A percentile compares a stretch with the other conserved stretches of the same genome.
Evolutionary conservation across 192 early-diverging fungal genomes (phyloP).

Genomic region (Coemansia umbellata): DNA sequence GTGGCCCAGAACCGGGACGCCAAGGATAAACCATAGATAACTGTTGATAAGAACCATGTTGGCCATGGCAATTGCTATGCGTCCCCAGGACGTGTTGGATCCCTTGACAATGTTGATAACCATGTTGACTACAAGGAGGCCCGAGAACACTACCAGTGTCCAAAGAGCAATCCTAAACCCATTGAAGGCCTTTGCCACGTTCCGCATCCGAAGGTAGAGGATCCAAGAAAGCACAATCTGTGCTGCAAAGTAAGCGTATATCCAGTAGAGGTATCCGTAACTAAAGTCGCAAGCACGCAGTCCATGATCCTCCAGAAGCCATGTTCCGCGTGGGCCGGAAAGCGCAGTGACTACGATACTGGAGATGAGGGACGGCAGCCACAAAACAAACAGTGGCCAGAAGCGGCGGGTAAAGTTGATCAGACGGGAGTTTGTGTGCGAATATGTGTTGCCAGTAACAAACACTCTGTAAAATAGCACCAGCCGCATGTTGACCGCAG

Average conservation of each 20-base stretch:
- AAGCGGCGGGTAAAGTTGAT: conserved; percentile 30
- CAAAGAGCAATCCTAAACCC: conserved; percentile 41
- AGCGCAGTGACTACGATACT: conserved; percentile 24
- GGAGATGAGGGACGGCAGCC: conserved; percentile 19
- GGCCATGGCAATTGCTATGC: conserved; percentile 23
- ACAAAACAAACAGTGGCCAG: conserved; percentile 36
- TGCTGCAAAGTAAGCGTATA: conserved; percentile 33
- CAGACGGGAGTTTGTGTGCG: conserved; percentile 4
- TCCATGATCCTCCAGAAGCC: conserved; percentile 38
- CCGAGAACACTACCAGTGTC: conserved; percentile 30
- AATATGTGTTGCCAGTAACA: conserved; percentile 26
- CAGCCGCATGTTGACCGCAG: conserved; percentile 33
- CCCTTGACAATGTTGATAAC: conserved; percentile 42
- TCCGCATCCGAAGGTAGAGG: conserved; percentile 34
- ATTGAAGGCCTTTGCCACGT: conserved; percentile 34
- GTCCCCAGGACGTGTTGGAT: conserved; percentile 35
- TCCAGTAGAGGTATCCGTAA: conserved; percentile 35
- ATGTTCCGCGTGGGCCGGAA: conserved; percentile 27
- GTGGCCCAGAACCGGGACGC: conserved; percentile 32
- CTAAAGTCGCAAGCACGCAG: conserved; percentile 34
- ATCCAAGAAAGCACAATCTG: conserved; percentile 35
- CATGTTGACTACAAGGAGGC: conserved; percentile 23
- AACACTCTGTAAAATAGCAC: conserved; percentile 36
- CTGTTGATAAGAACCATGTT: conserved; percentile 34
- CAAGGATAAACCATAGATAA: conserved; percentile 41